Base-by-base conservation (phyloP, 2,329 filamentous ascomycete genomes). In the Arthrobotrys entomopaga region DNA sequence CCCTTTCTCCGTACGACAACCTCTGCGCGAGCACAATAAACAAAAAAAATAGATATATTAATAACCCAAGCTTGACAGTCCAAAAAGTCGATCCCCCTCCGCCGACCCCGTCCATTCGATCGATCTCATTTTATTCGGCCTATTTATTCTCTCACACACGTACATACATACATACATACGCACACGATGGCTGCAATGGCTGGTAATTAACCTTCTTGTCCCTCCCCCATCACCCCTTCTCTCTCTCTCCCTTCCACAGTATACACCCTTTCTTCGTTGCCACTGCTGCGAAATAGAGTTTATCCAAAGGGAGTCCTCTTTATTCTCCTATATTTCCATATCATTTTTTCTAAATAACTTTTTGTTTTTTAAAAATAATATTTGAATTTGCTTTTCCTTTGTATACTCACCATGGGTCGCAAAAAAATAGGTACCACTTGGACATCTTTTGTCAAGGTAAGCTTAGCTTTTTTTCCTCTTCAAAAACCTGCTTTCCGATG, bases 381-480 rank as follows among this genome's bases (percentile, higher is more conserved):
- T 34, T 34, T 34, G 10, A 2, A 34, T 34, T 34, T 34, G 6
- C 10, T 34, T 34, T 34, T 34, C 29, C 10, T 34, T 34, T 34
- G 29, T 34, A 34, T 34, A 57, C 69, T 69, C 52, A 77, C 75
- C 70, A 76, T 76, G 74, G 75, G 64, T 66, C 76, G 76, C 66
- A 77, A 76, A 59, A 76, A 66, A 77, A 75, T 72, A 52, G 56
- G 72, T 50, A 76, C 76, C 10, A 77, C 77, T 20, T 78, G 77
- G 77, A 73, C 75, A 8, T 76, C 77, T 13, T 78, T 78, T 56
- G 56, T 78, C 52, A 78, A 78, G 77, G 77, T 78, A 59, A 57
- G 19, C 13, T 26, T 34, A 42, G 42, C 49, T 52, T 40, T 15
- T 65, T 60, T 38, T n/a, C 34, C 15, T 49, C 16, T 38, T 57